Conservation (phyloP, 306 rosid species). For the Mucuna pruriens region DNA sequence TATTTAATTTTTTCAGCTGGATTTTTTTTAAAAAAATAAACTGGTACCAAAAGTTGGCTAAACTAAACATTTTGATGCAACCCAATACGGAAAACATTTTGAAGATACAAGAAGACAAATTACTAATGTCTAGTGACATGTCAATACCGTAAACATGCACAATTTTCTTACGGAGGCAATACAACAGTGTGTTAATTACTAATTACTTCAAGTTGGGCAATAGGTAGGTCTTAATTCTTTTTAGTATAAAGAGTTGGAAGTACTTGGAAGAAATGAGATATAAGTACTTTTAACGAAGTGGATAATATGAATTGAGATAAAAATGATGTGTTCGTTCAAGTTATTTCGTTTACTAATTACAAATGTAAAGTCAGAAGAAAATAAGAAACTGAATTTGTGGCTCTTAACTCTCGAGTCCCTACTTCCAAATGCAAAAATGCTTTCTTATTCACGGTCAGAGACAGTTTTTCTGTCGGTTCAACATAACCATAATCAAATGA, state of each 20-base stretch:
- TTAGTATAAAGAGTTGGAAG: not conserved
- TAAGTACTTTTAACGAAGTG: not conserved
- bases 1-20: too few relatives aligned
- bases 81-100: not conserved
- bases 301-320: not conserved
- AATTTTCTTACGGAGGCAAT: not conserved
- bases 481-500: conserved; percentile 25
- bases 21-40: too few relatives aligned
- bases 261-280: not conserved
- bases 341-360: not conserved
- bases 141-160: not conserved
- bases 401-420: not conserved
- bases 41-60: too few relatives aligned
- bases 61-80: too few relatives aligned
- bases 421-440: not conserved
- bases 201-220: not conserved
- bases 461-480: conserved; percentile 26
- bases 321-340: not conserved
- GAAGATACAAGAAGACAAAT: not conserved
- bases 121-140: not conserved
- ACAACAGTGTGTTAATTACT: not conserved
- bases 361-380: not conserved
- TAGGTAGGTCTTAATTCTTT: not conserved
- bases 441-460: not conserved
- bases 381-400: not conserved